Percentiles rank a stretch among this genome's conserved stretches.
These are phyloP conservation scores for Orbilia oligospora DNA, from an alignment of 2,329 filamentous ascomycete species.

Conservation along the genomic window DNA sequence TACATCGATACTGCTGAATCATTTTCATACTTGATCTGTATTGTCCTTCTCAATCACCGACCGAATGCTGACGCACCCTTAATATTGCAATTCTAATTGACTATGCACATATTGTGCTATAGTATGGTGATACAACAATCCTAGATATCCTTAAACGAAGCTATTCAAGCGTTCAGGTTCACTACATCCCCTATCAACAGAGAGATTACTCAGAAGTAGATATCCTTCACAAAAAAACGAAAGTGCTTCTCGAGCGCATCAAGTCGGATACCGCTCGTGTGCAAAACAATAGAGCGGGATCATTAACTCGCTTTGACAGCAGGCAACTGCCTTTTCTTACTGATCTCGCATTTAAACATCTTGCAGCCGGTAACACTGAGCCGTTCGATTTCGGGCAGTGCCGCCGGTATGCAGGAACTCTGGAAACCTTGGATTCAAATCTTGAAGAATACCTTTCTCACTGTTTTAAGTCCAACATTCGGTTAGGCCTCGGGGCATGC, in stretches of 20 bases:
- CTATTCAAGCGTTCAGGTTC: constrained; percentile 27
- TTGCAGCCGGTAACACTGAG: neutral
- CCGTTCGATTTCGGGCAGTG: constrained; percentile 28
- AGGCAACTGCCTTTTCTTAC: neutral
- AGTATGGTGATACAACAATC: constrained; percentile 7
- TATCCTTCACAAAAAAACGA: constrained; percentile 3
- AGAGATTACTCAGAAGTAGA: neutral
- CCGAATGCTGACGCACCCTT: too few species aligned
- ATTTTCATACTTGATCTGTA: too few species aligned
- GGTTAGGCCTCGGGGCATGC: neutral
- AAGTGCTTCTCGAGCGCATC: neutral
- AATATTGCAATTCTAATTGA: too few species aligned
- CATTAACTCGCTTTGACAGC: constrained; percentile 3
- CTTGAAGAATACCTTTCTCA: constrained; percentile 6
- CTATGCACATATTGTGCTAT: too few species aligned
- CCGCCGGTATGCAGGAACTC: neutral
- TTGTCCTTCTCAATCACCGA: too few species aligned
- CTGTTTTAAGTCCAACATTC: neutral
- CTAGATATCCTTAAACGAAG: constrained; percentile 13
- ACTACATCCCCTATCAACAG: constrained; percentile 14
- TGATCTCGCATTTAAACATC: constrained; percentile 24
- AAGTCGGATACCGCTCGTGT: constrained; percentile 3
- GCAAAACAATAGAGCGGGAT: neutral
- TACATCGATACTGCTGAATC: neutral
- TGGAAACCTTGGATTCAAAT: neutral